Evolutionary conservation across 2,329 filamentous ascomycete species (phyloP), one percentile per base, ranked within the genome.

Genomic region (Juglanconis juglandina): DNA sequence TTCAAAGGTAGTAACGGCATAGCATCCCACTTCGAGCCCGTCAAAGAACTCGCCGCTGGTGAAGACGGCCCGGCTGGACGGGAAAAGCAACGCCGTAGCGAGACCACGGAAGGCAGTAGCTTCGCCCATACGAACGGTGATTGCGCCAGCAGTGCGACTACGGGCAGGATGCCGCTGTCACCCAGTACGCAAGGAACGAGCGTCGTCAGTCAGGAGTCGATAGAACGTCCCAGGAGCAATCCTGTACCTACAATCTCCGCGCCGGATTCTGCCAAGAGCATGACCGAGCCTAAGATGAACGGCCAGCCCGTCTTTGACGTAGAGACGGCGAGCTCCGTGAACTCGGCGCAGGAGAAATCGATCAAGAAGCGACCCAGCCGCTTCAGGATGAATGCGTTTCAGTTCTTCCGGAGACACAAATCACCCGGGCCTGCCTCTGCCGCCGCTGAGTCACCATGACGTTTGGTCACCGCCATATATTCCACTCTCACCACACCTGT

Each of bases 121-220:
- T 84, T 83, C 7, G 79, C 76, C 1, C 80, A 79, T 0, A 78
- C 76, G 52, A 77, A 79, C 0, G 83, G 81, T 9, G 85, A 87
- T 66, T 87, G 84, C 83, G 81, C 82, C 3, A 87, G 85, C 13
- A 87, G 83, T 66, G 84, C 84, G 8, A 85, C 84, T 1, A 87
- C 84, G 1, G 81, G 83, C 53, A 87, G 86, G 72, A 81, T 86
- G 80, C 84, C 85, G 3, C 73, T 87, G 41, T 87, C 85, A 32
- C 86, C 86, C 2, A 87, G 85, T 69, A 88, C 86, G 3, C 80
- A 86, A 68, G 86, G 85, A 44, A 88, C 86, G 17, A 88, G 85
- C 70, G 84, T 88, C 64, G 80, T 85, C 65, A 87, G 85, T 71
- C 79, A 79, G 58, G 83, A 86, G 48, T 86, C 83, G 7, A 68